Evolutionary conservation across 2,329 filamentous ascomycete species (phyloP).

Genomic region (Botrytis paeoniae): DNA sequence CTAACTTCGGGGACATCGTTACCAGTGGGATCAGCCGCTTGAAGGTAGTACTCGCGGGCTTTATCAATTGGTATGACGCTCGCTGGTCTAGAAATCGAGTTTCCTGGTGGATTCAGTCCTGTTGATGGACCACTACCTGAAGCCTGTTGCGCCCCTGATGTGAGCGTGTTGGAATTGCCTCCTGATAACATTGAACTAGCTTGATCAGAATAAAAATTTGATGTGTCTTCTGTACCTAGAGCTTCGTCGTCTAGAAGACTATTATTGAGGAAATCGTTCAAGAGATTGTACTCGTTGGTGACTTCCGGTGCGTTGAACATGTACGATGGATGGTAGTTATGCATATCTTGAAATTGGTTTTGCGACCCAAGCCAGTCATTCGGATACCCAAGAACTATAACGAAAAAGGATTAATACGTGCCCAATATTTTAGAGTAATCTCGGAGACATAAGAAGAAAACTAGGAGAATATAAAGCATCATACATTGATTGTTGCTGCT

Average conservation of each 20-base stretch:
- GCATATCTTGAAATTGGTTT: slow-evolving; percentile 90
- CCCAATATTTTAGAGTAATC: slow-evolving; percentile 23
- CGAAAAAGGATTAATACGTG: slow-evolving; percentile 45
- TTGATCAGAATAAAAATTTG: slow-evolving; percentile 59
- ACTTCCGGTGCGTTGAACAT: slow-evolving; percentile 95
- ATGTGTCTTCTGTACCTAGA: slow-evolving; percentile 65
- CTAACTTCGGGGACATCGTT: slow-evolving; percentile 85
- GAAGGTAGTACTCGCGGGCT: slow-evolving; percentile 90
- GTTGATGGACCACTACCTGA: slow-evolving; percentile 18
- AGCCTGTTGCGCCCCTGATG: slow-evolving; percentile 38
- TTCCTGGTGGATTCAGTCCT: slow-evolving; percentile 44
- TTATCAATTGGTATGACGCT: slow-evolving; percentile 58
- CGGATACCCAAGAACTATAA: slow-evolving; percentile 70
- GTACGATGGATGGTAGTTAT: slow-evolving; percentile 88
- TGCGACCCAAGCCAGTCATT: slow-evolving; percentile 74
- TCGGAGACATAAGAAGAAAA: slow-evolving; percentile 31
- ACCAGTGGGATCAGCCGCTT: slow-evolving; percentile 90
- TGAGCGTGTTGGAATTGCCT: slow-evolving; percentile 45
- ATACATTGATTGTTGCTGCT: slow-evolving; percentile 72
- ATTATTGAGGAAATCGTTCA: slow-evolving; percentile 94
- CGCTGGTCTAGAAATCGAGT: slow-evolving; percentile 57
- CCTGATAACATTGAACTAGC: slow-evolving; percentile 46
- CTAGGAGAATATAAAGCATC: slow-evolving; percentile 36
- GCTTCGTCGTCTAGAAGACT: slow-evolving; percentile 83
- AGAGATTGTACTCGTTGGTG: slow-evolving; percentile 91